A percentile compares a stretch with the other conserved stretches of the same genome.
Conservation (phyloP, 2,329 filamentous ascomycete genomes). For the Ceratocystis variospora region DNA sequence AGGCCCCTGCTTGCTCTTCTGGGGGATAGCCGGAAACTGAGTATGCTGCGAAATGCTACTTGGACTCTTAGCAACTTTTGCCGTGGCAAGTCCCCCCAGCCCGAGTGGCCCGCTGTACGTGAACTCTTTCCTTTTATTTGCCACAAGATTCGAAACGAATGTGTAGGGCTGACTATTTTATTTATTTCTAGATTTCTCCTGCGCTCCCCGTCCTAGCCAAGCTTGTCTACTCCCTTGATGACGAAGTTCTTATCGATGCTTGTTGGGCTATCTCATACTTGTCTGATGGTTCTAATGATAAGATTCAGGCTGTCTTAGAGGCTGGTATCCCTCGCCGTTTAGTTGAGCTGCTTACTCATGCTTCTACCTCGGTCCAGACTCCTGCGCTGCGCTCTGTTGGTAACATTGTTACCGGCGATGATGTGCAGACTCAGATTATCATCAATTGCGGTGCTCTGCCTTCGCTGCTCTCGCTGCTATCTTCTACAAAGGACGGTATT, state of each 20-base stretch:
- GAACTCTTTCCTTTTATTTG: conserved; percentile 5
- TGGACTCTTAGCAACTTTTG: conserved; percentile 99
- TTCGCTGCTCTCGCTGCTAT: conserved; percentile 81
- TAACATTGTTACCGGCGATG: conserved; percentile 97
- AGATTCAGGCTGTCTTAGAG: conserved; percentile 98
- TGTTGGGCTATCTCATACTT: conserved; percentile 99
- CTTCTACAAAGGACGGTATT: conserved; percentile 96
- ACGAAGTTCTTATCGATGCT: conserved; percentile 95
- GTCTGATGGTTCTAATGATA: conserved; percentile 95
- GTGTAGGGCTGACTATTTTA: conserved; percentile 20
- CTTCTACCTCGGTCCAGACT: conserved; percentile 94
- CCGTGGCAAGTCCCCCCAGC: conserved; percentile 97
- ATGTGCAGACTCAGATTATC: conserved; percentile 97
- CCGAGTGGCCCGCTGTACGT: conserved; percentile 89
- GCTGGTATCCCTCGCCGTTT: conserved; percentile 91
- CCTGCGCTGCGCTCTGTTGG: conserved; percentile 92
- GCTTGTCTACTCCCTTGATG: conserved; percentile 94
- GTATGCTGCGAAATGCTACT: conserved; percentile 96
- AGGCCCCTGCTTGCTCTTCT: conserved; percentile 80
- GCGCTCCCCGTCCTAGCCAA: conserved; percentile 91
- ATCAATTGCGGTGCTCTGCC: conserved; percentile 95
- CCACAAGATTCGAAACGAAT: background rate
- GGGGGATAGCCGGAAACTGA: conserved; percentile 94
- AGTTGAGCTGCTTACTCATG: conserved; percentile 94
- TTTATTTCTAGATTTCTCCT: conserved; percentile 59